phyloP scores from a whole-genome alignment of 2,329 filamentous ascomycete species.

The Pseudopithomyces chartarum region DNA sequence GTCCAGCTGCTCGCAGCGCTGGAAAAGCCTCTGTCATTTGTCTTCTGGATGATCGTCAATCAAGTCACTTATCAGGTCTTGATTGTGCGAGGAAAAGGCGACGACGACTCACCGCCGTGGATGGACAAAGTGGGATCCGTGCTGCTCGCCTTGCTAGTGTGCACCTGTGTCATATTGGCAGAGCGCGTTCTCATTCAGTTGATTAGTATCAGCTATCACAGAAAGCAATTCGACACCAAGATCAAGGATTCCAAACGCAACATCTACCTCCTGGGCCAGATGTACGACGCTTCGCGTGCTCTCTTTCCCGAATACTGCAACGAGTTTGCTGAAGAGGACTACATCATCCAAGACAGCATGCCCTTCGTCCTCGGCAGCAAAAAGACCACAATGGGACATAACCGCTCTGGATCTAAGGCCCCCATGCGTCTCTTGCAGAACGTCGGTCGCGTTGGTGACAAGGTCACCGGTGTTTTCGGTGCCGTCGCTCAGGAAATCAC shows the following conservation, averaged over 20 bases:
- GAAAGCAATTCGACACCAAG: slow-evolving; percentile 77
- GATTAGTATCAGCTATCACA: slow-evolving; percentile 84
- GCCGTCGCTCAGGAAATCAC: slow-evolving; percentile 94
- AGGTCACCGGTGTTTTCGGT: slow-evolving; percentile 90
- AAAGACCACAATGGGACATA: slow-evolving; percentile 52
- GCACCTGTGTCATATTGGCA: slow-evolving; percentile 71
- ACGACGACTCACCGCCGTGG: slow-evolving; percentile 47
- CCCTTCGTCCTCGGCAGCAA: slow-evolving; percentile 67
- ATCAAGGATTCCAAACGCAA: slow-evolving; percentile 93
- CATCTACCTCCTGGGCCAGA: slow-evolving; percentile 76
- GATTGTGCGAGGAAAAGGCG: slow-evolving; percentile 8
- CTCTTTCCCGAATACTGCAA: slow-evolving; percentile 91
- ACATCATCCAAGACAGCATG: slow-evolving; percentile 78
- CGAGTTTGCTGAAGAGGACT: slow-evolving; percentile 91
- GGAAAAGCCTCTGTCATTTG: slow-evolving; percentile 65
- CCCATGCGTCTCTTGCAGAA: slow-evolving; percentile 78
- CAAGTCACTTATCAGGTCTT: slow-evolving; percentile 62
- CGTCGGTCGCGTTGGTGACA: slow-evolving; percentile 80
- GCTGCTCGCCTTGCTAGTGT: slow-evolving; percentile 69
- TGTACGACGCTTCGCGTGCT: slow-evolving; percentile 87
- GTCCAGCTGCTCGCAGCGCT: slow-evolving; percentile 61
- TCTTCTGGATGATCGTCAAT: slow-evolving; percentile 64
- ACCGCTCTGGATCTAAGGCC: slow-evolving; percentile 66
- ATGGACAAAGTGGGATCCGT: slow-evolving; percentile 64
- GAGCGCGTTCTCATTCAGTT: slow-evolving; percentile 81